A percentile compares a stretch with the other conserved stretches of the same genome.
phyloP scores from a whole-genome alignment of 495 filamentous ascomycete species.

The Hypoxylon fuscum region DNA sequence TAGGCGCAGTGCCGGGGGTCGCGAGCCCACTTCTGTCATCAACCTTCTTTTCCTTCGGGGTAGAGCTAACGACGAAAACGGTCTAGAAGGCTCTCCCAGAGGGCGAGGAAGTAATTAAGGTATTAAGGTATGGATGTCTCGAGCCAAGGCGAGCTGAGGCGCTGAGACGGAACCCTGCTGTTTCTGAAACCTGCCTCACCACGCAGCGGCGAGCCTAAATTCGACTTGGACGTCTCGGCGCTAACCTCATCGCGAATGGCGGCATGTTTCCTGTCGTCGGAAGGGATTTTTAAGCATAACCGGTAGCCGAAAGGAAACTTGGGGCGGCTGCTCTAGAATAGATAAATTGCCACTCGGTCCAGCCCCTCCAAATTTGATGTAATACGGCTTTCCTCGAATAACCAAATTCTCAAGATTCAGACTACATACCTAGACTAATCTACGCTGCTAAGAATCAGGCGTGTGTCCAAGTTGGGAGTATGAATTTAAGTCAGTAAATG shows the following conservation, averaged over 20 bases:
- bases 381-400: no score
- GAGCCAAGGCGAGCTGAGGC: slow-evolving; percentile 1
- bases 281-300: neutral
- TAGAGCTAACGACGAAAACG: slow-evolving; percentile 8
- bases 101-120: no score
- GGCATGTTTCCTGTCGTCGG: neutral
- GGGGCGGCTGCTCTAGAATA: no score
- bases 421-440: no score
- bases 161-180: slow-evolving; percentile 33
- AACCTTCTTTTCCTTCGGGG: slow-evolving; percentile 16
- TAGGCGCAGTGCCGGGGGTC: neutral
- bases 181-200: slow-evolving; percentile 32
- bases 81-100: slow-evolving; percentile 14
- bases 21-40: slow-evolving; percentile 7
- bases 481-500: no score
- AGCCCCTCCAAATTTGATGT: no score
- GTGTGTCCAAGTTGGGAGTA: no score
- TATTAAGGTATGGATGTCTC: neutral
- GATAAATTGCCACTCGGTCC: no score
- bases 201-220: slow-evolving; percentile 18
- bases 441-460: no score
- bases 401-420: no score
- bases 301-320: no score
- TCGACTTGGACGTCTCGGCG: slow-evolving; percentile 18
- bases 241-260: neutral